Evolutionary conservation across 495 filamentous ascomycete species (phyloP).

Genomic region (Hypomontagnella submonticulosa): DNA sequence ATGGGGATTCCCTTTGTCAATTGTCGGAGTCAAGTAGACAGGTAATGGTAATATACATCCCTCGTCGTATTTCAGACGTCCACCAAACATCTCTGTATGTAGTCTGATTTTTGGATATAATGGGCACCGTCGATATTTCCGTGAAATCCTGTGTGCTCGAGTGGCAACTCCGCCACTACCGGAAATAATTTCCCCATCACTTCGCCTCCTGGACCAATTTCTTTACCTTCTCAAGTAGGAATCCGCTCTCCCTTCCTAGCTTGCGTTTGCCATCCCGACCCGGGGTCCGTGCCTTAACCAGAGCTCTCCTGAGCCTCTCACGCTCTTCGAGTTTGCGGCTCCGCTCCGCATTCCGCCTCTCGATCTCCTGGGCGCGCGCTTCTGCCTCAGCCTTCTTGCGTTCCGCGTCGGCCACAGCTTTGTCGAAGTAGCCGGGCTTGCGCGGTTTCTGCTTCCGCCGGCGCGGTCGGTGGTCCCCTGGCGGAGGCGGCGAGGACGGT

Average conservation of each 20-base stretch:
- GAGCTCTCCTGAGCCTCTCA: constrained; percentile 71
- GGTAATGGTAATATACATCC: no score
- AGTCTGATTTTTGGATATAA: no score
- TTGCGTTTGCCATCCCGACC: constrained; percentile 84
- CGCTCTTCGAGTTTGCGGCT: constrained; percentile 67
- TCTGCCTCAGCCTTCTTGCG: constrained; percentile 72
- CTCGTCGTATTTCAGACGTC: no score
- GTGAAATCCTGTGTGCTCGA: no score
- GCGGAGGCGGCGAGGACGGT: constrained; percentile 25
- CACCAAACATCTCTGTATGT: no score
- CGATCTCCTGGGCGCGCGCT: constrained; percentile 65
- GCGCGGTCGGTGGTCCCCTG: constrained; percentile 23
- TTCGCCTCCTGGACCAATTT: constrained; percentile 65
- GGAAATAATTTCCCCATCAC: neutral
- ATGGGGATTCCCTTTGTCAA: no score
- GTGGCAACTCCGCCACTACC: neutral
- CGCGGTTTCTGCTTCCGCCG: constrained; percentile 53
- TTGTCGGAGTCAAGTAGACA: no score
- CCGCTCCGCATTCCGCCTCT: constrained; percentile 65
- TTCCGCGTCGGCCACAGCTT: constrained; percentile 77
- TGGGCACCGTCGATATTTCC: no score
- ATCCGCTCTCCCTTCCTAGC: constrained; percentile 84
- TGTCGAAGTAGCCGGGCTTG: constrained; percentile 77
- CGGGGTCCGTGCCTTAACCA: constrained; percentile 79
- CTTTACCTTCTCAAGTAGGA: constrained; percentile 84